Percentiles rank a stretch among this genome's conserved stretches.
These are phyloP conservation scores for Discostella pseudostelligera DNA, from an alignment of 108 stramenopile genomes.

Conservation along the genomic window DNA sequence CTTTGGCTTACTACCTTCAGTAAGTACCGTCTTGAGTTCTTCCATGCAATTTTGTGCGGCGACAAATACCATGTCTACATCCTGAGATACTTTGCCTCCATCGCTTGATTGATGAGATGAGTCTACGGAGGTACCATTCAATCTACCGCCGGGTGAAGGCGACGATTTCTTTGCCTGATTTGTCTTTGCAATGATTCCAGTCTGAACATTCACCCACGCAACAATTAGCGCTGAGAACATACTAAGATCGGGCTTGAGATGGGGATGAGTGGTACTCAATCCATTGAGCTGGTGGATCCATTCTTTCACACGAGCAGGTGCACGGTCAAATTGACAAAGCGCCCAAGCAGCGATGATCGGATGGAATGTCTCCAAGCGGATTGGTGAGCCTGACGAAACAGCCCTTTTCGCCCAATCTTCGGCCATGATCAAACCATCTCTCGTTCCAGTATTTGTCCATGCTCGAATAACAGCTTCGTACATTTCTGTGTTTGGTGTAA, in stretches of 20 bases:
- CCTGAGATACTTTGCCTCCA: background rate
- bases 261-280: slow-evolving; percentile 22
- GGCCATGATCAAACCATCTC: slow-evolving; percentile 55
- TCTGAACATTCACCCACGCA: slow-evolving; percentile 27
- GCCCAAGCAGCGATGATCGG: slow-evolving; percentile 74
- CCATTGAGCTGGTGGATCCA: slow-evolving; percentile 44
- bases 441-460: slow-evolving; percentile 65
- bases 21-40: slow-evolving; percentile 15
- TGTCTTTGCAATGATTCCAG: slow-evolving; percentile 6
- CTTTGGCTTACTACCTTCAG: slow-evolving; percentile 7
- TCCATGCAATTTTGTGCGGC: slow-evolving; percentile 32
- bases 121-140: background rate
- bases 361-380: slow-evolving; percentile 57
- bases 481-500: slow-evolving; percentile 56
- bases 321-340: slow-evolving; percentile 47
- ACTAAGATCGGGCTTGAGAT: slow-evolving; percentile 27
- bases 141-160: background rate
- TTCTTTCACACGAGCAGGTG: slow-evolving; percentile 52
- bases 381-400: slow-evolving; percentile 7
- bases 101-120: background rate
- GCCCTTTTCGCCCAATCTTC: slow-evolving; percentile 42
- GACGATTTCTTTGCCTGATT: slow-evolving; percentile 5
- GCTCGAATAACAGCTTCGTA: slow-evolving; percentile 77
- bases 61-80: slow-evolving; percentile 12
- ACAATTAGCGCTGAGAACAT: slow-evolving; percentile 31